Conservation (phyloP, 371 early-diverging fungal genomes). For the Nematocida sp. region DNA sequence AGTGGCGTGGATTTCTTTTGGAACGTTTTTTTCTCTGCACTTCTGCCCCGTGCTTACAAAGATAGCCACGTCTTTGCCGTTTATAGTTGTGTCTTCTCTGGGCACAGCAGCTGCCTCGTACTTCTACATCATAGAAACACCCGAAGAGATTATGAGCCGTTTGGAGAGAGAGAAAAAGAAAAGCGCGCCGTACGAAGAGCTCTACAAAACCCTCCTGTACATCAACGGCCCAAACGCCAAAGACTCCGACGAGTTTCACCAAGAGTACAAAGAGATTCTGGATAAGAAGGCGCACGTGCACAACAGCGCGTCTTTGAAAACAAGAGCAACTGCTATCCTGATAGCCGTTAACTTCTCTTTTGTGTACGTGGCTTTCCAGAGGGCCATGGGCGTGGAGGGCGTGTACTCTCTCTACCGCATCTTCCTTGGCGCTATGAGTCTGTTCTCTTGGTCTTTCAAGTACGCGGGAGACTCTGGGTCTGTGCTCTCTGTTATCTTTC, state of each 20-base stretch:
- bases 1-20: constrained; percentile 17
- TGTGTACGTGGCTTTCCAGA: constrained; percentile 41
- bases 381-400: constrained; percentile 18
- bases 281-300: background rate
- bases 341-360: constrained; percentile 34
- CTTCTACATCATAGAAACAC: constrained; percentile 38
- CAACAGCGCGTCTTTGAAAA: background rate
- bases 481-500: background rate
- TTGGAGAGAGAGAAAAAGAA: background rate
- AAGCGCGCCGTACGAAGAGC: constrained; percentile 27
- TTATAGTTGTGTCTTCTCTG: background rate
- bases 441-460: constrained; percentile 26
- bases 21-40: constrained; percentile 24
- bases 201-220: constrained; percentile 13
- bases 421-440: constrained; percentile 36
- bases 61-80: background rate
- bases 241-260: constrained; percentile 7
- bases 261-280: constrained; percentile 32
- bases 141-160: constrained; percentile 32
- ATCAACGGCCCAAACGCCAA: constrained; percentile 21
- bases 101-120: background rate
- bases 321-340: background rate
- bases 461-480: background rate
- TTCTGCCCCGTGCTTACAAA: constrained; percentile 17
- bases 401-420: constrained; percentile 13